These are phyloP conservation scores for Curvularia hawaiiensis DNA, from an alignment of 2,329 filamentous ascomycete genomes.

Conservation along the genomic window DNA sequence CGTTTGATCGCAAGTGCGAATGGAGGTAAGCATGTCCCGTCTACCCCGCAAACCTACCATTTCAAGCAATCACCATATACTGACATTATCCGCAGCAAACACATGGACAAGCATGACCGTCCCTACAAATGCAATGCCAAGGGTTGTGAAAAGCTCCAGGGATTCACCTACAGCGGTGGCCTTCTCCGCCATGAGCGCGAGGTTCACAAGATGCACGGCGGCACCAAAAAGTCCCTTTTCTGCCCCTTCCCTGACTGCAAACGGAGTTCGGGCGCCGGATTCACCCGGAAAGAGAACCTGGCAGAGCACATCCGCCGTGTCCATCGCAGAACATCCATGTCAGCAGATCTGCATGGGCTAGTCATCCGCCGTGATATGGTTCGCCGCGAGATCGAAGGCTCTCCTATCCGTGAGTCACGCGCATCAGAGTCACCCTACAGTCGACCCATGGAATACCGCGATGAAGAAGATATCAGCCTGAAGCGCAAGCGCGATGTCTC, in stretches of 20 bases:
- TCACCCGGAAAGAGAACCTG: conserved; percentile 91
- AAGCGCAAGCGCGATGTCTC: conserved; percentile 44
- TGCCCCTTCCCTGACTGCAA: conserved; percentile 90
- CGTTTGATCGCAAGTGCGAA: conserved; percentile 85
- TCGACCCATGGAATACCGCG: conserved; percentile 28
- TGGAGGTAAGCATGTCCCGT: conserved; percentile 74
- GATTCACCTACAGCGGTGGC: conserved; percentile 94
- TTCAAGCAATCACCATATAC: conserved; percentile 22
- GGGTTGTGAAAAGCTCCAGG: conserved; percentile 89
- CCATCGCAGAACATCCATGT: conserved; percentile 59
- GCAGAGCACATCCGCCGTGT: conserved; percentile 91
- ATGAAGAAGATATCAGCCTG: conserved; percentile 32
- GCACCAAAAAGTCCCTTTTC: conserved; percentile 83
- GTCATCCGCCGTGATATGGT: conserved; percentile 36
- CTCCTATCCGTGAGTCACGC: conserved; percentile 30
- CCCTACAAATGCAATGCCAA: conserved; percentile 84
- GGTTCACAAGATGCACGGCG: conserved; percentile 88
- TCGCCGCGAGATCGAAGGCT: conserved; percentile 23
- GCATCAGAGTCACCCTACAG: conserved; percentile 34
- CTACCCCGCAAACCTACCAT: conserved; percentile 3
- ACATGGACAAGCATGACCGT: conserved; percentile 97
- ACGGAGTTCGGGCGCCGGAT: conserved; percentile 83
- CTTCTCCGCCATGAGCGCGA: conserved; percentile 89
- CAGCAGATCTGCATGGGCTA: conserved; percentile 41
- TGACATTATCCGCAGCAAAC: conserved; percentile 67